Evolutionary conservation across 2,329 filamentous ascomycete species (phyloP).

Genomic region (Cadophora sp.): DNA sequence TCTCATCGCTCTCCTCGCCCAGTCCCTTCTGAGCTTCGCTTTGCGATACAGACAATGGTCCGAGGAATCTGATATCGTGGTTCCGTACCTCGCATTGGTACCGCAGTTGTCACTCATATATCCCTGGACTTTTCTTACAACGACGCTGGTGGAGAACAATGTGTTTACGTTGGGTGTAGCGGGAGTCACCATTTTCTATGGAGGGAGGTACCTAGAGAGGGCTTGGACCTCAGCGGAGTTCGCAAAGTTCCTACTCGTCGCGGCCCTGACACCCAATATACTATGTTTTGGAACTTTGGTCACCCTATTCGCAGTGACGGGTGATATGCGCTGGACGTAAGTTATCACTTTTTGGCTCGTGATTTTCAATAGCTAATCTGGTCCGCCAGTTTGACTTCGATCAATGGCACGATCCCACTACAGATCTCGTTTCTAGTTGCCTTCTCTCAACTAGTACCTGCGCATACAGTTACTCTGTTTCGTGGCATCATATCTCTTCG

Average conservation of each 20-base stretch:
- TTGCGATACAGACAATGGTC: constrained; percentile 76
- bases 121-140: constrained; percentile 90
- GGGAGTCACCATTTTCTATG: constrained; percentile 82
- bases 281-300: constrained; percentile 77
- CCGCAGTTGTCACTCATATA: constrained; percentile 85
- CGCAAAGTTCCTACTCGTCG: constrained; percentile 84
- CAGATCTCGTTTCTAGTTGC: constrained; percentile 95
- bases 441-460: constrained; percentile 96
- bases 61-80: constrained; percentile 67
- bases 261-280: constrained; percentile 80
- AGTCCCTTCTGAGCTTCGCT: constrained; percentile 83
- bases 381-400: constrained; percentile 70
- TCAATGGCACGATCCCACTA: constrained; percentile 87
- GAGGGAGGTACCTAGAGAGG: constrained; percentile 92
- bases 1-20: constrained; percentile 74
- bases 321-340: constrained; percentile 72
- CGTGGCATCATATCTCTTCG: constrained; percentile 87
- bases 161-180: constrained; percentile 84
- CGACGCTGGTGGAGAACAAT: constrained; percentile 91
- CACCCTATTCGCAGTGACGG: constrained; percentile 73
- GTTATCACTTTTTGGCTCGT: constrained; percentile 45
- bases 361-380: constrained; percentile 35
- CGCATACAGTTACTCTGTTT: constrained; percentile 95
- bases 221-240: constrained; percentile 95
- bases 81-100: constrained; percentile 87